Conservation (phyloP, 176 grass and related monocot genomes). For the Dendrocalamus sinicus region DNA sequence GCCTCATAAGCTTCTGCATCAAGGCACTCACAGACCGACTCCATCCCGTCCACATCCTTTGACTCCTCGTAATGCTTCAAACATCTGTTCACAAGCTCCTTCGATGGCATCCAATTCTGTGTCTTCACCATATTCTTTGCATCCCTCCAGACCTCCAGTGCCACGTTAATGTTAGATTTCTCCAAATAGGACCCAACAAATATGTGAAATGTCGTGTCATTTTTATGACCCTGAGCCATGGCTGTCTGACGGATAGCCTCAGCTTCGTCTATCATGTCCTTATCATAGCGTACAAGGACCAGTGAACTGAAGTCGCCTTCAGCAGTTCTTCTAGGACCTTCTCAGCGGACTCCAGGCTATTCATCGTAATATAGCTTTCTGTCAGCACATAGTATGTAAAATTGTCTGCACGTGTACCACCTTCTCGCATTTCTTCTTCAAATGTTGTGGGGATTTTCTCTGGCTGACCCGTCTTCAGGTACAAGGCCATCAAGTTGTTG, state of each 20-base stretch:
- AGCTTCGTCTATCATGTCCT: constrained; percentile 55
- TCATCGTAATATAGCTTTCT: constrained; percentile 44
- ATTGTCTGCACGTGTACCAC: constrained; percentile 33
- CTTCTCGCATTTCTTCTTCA: constrained; percentile 45
- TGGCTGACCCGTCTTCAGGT: constrained; percentile 38
- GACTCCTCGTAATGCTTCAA: constrained; percentile 52
- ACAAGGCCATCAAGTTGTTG: constrained; percentile 63
- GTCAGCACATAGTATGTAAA: constrained; percentile 51
- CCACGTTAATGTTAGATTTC: constrained; percentile 6
- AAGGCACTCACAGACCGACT: constrained; percentile 41
- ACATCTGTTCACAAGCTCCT: constrained; percentile 44
- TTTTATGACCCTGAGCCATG: constrained; percentile 38
- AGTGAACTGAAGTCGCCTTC: constrained; percentile 28
- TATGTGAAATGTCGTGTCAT: constrained; percentile 26
- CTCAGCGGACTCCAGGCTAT: constrained; percentile 47
- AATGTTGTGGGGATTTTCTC: constrained; percentile 40
- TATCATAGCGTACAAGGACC: constrained; percentile 51
- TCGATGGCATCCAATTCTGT: constrained; percentile 28
- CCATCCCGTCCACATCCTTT: constrained; percentile 46
- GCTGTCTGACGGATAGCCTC: constrained; percentile 41
- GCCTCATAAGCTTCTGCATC: constrained; percentile 40
- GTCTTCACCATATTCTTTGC: constrained; percentile 34
- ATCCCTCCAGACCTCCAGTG: constrained; percentile 34
- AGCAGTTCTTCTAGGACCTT: constrained; percentile 39
- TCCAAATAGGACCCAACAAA: constrained; percentile 53